A percentile compares a stretch with the other conserved stretches of the same genome.
Conservation (phyloP, 2,329 filamentous ascomycete species). For the Colletotrichum kahawae region DNA sequence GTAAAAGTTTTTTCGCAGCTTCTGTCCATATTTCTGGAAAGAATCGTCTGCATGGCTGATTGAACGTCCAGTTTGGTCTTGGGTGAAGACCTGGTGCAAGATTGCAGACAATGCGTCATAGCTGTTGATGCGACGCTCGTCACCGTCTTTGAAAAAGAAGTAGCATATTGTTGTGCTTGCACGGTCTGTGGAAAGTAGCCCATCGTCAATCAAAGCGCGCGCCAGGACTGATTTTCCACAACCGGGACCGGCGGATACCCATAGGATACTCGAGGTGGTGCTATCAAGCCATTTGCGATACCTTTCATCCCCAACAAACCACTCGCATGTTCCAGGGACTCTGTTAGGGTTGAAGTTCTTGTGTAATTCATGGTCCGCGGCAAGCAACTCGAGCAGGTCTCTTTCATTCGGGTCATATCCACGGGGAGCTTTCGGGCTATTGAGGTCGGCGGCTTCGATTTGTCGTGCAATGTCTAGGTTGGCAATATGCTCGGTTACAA, state of each 20-base stretch:
- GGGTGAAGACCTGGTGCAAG: constrained; percentile 31
- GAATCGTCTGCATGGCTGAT: not conserved
- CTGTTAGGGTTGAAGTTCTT: constrained; percentile 31
- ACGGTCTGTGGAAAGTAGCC: too few relatives aligned
- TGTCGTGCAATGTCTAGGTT: too few relatives aligned
- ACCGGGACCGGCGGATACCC: constrained; percentile 36
- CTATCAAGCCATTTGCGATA: constrained; percentile 32
- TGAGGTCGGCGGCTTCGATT: too few relatives aligned
- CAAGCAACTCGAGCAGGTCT: constrained; percentile 26
- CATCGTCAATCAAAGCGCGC: constrained; percentile 31
- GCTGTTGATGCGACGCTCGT: constrained; percentile 22
- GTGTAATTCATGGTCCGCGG: constrained; percentile 28
- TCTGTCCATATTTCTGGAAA: not conserved
- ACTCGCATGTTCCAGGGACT: constrained; percentile 36
- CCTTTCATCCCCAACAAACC: constrained; percentile 32
- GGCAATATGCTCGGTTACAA: too few relatives aligned
- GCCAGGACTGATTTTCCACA: constrained; percentile 39
- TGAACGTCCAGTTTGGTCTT: constrained; percentile 1
- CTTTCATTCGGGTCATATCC: too few relatives aligned
- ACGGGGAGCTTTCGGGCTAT: too few relatives aligned
- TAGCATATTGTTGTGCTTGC: too few relatives aligned
- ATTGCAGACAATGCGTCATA: constrained; percentile 27
- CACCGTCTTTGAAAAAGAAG: not conserved
- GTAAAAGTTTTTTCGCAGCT: too few relatives aligned
- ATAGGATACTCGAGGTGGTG: constrained; percentile 27